These are phyloP conservation scores for Termitomyces sp. DNA, from an alignment of 1,284 basidiomycete species.

Conservation along the genomic window DNA sequence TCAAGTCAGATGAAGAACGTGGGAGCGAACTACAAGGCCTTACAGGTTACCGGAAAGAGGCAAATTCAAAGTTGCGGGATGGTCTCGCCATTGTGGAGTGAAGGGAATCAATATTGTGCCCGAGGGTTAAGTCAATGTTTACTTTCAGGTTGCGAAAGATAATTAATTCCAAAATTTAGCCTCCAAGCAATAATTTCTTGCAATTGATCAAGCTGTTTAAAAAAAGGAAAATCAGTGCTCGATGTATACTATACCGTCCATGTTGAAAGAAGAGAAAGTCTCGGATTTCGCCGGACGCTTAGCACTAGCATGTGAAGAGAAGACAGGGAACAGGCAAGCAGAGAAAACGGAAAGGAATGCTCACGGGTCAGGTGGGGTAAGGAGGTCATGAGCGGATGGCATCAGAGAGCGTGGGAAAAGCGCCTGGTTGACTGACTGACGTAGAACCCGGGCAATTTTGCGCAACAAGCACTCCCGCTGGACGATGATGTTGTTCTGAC, in stretches of 20 bases:
- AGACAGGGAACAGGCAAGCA: not conserved
- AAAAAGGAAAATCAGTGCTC: slow-evolving; percentile 5
- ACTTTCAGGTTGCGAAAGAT: slow-evolving; percentile 54
- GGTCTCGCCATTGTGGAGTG: slow-evolving; percentile 53
- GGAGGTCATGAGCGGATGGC: slow-evolving; percentile 16
- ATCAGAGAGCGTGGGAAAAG: slow-evolving; percentile 2
- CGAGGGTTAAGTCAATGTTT: not conserved
- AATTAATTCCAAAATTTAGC: slow-evolving; percentile 49
- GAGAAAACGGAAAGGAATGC: slow-evolving; percentile 16
- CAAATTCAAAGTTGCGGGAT: slow-evolving; percentile 49
- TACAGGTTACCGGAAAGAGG: slow-evolving; percentile 46
- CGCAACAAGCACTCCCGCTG: slow-evolving; percentile 51
- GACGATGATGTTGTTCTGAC: slow-evolving; percentile 45
- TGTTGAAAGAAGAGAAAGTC: slow-evolving; percentile 8
- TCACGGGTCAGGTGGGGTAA: slow-evolving; percentile 61
- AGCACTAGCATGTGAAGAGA: slow-evolving; percentile 13
- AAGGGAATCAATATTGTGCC: not conserved
- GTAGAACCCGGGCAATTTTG: slow-evolving; percentile 61
- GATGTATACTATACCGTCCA: not conserved
- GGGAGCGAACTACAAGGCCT: slow-evolving; percentile 18
- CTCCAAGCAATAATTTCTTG: slow-evolving; percentile 63
- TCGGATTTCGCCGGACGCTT: slow-evolving; percentile 14
- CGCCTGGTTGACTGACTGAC: slow-evolving; percentile 29
- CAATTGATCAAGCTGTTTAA: slow-evolving; percentile 30
- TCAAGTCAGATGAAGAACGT: slow-evolving; percentile 4